Evolutionary conservation across 129 eudicot species (phyloP).

Genomic region (Centaurea solstitialis): DNA sequence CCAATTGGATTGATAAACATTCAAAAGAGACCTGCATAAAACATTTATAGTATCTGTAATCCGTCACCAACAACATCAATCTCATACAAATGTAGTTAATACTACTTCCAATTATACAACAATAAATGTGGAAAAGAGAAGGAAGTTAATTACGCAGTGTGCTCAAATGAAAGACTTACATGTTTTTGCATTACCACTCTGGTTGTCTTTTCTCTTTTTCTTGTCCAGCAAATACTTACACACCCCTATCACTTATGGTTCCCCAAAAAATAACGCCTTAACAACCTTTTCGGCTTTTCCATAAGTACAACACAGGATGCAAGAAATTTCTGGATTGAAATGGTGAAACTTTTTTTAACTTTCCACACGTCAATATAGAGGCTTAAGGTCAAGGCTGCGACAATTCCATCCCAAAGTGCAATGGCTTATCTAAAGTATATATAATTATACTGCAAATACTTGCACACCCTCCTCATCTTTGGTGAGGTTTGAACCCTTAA

Average conservation of each 20-base stretch:
- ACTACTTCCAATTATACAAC: neutral
- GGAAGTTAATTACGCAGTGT: neutral
- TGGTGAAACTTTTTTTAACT: neutral
- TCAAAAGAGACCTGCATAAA: neutral
- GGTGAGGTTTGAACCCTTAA: neutral
- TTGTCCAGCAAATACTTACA: neutral
- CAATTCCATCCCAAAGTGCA: neutral
- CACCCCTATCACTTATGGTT: neutral
- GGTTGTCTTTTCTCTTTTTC: neutral
- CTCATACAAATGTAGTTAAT: neutral
- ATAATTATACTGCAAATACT: neutral
- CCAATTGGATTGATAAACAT: conserved; percentile 7
- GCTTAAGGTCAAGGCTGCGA: neutral
- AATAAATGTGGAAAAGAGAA: conserved; percentile 3
- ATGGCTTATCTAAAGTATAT: neutral
- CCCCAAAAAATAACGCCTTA: neutral
- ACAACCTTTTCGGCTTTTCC: neutral
- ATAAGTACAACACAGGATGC: neutral
- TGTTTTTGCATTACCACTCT: neutral
- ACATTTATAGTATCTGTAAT: neutral
- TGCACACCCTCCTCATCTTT: neutral
- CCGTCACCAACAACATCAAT: neutral
- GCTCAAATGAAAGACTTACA: neutral
- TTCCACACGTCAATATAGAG: neutral
- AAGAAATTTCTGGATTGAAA: neutral